A percentile compares a stretch with the other conserved stretches of the same genome.
These are phyloP conservation scores for Nigrospora osmanthi DNA, from an alignment of 2,329 filamentous ascomycete genomes.

Conservation along the genomic window DNA sequence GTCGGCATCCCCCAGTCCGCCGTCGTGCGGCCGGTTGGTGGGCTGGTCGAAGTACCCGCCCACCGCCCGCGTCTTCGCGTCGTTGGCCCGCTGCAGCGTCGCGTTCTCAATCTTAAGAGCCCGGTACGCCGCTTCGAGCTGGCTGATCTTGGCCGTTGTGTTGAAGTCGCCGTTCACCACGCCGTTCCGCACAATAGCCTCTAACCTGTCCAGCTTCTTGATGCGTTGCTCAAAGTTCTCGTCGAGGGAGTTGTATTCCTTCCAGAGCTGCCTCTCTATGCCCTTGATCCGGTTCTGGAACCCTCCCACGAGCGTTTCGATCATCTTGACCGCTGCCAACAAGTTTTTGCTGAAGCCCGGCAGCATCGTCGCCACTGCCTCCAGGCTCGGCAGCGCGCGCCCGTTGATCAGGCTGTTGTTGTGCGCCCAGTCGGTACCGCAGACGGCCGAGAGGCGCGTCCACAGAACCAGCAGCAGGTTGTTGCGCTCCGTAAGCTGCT, in stretches of 20 bases:
- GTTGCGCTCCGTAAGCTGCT: slow-evolving; percentile 86
- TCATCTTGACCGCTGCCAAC: slow-evolving; percentile 74
- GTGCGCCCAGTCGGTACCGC: slow-evolving; percentile 87
- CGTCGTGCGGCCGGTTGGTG: slow-evolving; percentile 31
- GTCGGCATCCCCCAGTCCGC: slow-evolving; percentile 15
- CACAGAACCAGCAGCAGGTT: slow-evolving; percentile 81
- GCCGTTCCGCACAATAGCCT: slow-evolving; percentile 66
- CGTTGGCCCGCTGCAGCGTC: slow-evolving; percentile 59
- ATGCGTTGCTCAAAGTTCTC: slow-evolving; percentile 69
- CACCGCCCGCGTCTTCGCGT: slow-evolving; percentile 41
- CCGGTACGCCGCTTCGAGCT: slow-evolving; percentile 53
- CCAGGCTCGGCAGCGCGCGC: slow-evolving; percentile 71
- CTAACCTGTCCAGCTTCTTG: slow-evolving; percentile 82
- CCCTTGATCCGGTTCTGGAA: slow-evolving; percentile 75
- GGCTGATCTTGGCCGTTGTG: slow-evolving; percentile 35
- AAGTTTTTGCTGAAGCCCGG: slow-evolving; percentile 88
- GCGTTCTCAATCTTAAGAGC: slow-evolving; percentile 58
- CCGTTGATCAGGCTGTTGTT: slow-evolving; percentile 84
- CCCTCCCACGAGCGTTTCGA: slow-evolving; percentile 70
- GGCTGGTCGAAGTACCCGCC: slow-evolving; percentile 15
- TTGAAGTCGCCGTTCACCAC: slow-evolving; percentile 41
- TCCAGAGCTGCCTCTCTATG: slow-evolving; percentile 84
- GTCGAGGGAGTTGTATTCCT: slow-evolving; percentile 84
- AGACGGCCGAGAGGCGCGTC: slow-evolving; percentile 79
- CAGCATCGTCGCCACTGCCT: slow-evolving; percentile 78